Evolutionary conservation across 768 basidiomycete species (phyloP), one percentile per base, ranked within the genome.

Genomic region (Panaeolus papilionaceus): DNA sequence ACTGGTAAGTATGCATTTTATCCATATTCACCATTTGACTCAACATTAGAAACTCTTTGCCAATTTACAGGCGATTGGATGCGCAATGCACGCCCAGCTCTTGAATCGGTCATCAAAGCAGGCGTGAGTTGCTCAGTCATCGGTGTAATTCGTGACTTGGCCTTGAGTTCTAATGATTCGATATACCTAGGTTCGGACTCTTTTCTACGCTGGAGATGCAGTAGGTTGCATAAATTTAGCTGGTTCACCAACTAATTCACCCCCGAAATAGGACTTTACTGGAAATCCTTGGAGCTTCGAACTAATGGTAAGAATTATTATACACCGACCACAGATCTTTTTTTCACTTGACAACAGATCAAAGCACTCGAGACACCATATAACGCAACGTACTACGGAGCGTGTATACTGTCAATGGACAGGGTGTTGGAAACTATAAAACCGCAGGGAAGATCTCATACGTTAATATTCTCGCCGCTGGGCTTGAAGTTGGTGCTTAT

Each of bases 371-470:
- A 83, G 51, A 87, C 86, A 23, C 73, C 80, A 68, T 84, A 84
- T 74, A 81, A 79, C 8, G n/a, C 80, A 0, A 20, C 77, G n/a
- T 88, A 79, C 72, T 75, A 81, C 40, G 62, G 72, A 68, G 79
- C 11, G 78, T 79, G 54, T 88, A 80, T 75, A 86, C 79, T 0
- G 87, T 89, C 10, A 72, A 77, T 0, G 88, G 88, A 0, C 78
- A 83, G 65, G 66, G 74, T 2, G 78, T 87, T 3, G 88, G 86
- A 1, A 73, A 84, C 40, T 87, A 77, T 77, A 89, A 89, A 78
- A 88, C 86, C 66, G 86, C 88, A 4, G 88, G 88, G 14, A 85
- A 80, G 4, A 79, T 82, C 73, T 87, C 87, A 11, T 88, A 87
- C 68, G 72, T 88, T 10, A 80, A 86, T 12, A 80, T 87, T 42